These are phyloP conservation scores for Aspergillus funiculosus DNA, from an alignment of 495 filamentous ascomycete genomes.

Conservation along the genomic window DNA sequence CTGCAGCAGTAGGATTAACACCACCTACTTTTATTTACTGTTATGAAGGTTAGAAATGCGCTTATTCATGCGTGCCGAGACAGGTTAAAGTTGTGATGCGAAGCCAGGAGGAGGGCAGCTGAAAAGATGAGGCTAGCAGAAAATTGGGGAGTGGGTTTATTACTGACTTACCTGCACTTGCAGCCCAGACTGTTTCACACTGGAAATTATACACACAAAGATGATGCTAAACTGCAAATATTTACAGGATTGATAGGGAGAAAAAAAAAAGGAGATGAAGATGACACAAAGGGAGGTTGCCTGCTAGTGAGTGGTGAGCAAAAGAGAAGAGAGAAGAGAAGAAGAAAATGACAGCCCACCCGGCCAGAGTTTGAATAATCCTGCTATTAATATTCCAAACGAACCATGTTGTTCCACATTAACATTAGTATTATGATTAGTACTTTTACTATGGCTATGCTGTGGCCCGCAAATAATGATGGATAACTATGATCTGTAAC, in stretches of 20 bases:
- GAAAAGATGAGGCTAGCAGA: constrained; percentile 8
- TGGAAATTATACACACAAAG: background rate
- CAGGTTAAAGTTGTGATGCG: constrained; percentile 14
- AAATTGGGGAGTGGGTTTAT: constrained; percentile 2
- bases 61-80: constrained; percentile 33
- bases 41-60: constrained; percentile 17
- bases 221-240: background rate
- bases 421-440: too few species aligned
- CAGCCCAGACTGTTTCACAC: background rate
- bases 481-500: constrained; percentile 2
- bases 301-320: too few species aligned
- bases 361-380: too few species aligned
- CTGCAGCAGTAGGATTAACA: constrained; percentile 22
- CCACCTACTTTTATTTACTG: too few species aligned
- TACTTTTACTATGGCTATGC: background rate
- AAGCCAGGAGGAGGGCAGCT: constrained; percentile 2
- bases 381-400: too few species aligned
- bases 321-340: background rate
- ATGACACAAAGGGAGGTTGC: background rate
- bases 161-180: constrained; percentile 6
- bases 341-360: too few species aligned
- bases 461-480: background rate
- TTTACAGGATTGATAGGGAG: background rate
- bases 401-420: too few species aligned
- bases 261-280: background rate